Percentiles rank a stretch among this genome's conserved stretches.
Evolutionary conservation across 306 rosid species (phyloP).

Genomic region (Casuarina glauca): DNA sequence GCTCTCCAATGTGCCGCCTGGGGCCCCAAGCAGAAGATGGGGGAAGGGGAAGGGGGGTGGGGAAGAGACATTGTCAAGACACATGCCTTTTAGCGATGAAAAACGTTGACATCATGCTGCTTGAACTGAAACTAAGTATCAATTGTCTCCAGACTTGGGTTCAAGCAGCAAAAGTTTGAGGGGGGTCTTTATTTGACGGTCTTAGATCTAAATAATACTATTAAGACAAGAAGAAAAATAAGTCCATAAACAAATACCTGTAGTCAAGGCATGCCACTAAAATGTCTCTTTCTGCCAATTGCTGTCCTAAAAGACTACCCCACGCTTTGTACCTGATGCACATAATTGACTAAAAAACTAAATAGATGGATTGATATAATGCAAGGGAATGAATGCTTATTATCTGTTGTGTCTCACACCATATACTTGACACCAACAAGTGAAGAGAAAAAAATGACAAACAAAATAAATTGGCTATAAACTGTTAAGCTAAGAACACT

Average conservation of each 20-base stretch:
- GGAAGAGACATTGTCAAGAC: not conserved
- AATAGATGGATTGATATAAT: slow-evolving; percentile 10
- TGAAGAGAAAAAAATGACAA: too few relatives aligned
- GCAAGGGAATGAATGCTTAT: slow-evolving; percentile 2
- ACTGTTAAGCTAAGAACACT: not conserved
- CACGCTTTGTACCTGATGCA: slow-evolving; percentile 85
- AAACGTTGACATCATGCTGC: slow-evolving; percentile 38
- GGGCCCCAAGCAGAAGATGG: not conserved
- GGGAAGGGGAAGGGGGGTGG: not conserved
- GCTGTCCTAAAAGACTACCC: slow-evolving; percentile 90
- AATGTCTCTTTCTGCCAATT: slow-evolving; percentile 84
- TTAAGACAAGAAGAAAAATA: not conserved
- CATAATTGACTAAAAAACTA: slow-evolving; percentile 27
- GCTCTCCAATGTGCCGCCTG: not conserved
- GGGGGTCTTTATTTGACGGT: not conserved
- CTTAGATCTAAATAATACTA: not conserved
- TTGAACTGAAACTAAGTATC: slow-evolving; percentile 61
- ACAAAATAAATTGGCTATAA: not conserved
- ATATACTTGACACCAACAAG: not conserved
- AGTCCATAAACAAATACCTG: slow-evolving; percentile 49
- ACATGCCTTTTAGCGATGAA: slow-evolving; percentile 3
- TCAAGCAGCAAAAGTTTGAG: not conserved
- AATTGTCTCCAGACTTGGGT: slow-evolving; percentile 46
- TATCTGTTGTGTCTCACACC: not conserved
- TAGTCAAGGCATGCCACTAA: slow-evolving; percentile 91